Evolutionary conservation across 768 basidiomycete genomes (phyloP).

Genomic region (Russula sp.): DNA sequence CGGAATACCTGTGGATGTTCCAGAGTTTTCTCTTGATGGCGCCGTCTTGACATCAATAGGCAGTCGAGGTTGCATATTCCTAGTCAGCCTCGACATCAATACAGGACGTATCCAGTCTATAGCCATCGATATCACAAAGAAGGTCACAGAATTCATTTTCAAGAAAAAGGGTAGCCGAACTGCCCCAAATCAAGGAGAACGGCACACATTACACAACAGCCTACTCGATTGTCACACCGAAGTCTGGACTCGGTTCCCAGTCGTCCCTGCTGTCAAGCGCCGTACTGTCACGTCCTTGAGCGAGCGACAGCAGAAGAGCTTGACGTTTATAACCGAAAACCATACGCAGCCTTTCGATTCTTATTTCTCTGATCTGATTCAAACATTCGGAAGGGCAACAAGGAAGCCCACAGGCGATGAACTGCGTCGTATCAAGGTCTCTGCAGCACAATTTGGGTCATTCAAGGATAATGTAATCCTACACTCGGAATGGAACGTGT

Average conservation of each 20-base stretch:
- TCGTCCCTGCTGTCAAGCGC: conserved; percentile 12
- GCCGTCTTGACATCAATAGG: conserved; percentile 40
- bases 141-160: conserved; percentile 50
- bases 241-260: conserved; percentile 12
- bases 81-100: conserved; percentile 35
- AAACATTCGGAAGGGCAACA: conserved; percentile 39
- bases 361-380: conserved; percentile 41
- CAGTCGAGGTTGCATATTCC: conserved; percentile 35
- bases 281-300: conserved; percentile 15
- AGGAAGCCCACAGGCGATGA: conserved; percentile 45
- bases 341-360: conserved; percentile 31
- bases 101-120: conserved; percentile 35
- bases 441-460: conserved; percentile 26
- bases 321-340: conserved; percentile 40
- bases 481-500: conserved; percentile 23
- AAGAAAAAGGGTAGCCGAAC: conserved; percentile 33
- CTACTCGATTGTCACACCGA: conserved; percentile 10
- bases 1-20: conserved; percentile 36
- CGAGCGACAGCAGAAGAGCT: conserved; percentile 27
- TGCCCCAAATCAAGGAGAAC: conserved; percentile 13
- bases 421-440: conserved; percentile 30
- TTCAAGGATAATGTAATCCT: conserved; percentile 21
- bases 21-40: conserved; percentile 21
- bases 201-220: conserved; percentile 34
- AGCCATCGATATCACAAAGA: conserved; percentile 45